Conservation (phyloP, 192 early-diverging fungal genomes). For the Backusella parvicylindrica region DNA sequence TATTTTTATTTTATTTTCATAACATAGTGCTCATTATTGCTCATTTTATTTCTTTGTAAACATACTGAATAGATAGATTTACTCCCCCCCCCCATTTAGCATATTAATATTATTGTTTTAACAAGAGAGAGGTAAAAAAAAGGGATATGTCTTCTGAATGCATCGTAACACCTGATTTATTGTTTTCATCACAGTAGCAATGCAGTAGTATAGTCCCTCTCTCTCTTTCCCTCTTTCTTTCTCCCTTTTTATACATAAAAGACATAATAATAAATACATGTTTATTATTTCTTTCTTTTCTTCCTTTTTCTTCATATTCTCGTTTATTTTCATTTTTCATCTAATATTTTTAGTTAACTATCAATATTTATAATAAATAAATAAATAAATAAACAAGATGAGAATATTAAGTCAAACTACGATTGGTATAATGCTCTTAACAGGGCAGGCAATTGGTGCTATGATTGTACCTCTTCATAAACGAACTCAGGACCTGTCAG, state of each 20-base stretch:
- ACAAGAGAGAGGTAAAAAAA: not conserved
- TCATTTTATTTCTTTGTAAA: not conserved
- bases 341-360: not conserved
- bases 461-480: constrained; percentile 1
- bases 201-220: not conserved
- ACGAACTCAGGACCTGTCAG: constrained; percentile 6
- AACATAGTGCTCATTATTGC: not conserved
- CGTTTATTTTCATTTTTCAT: not conserved
- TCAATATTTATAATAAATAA: not conserved
- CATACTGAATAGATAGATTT: not conserved
- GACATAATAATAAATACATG: not conserved
- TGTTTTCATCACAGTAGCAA: not conserved
- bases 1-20: not conserved
- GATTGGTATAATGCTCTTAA: not conserved
- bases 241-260: not conserved
- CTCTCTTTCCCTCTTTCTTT: not conserved
- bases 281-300: not conserved
- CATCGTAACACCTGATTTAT: not conserved
- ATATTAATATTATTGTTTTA: not conserved
- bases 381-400: not conserved
- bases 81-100: not conserved
- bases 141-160: not conserved
- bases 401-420: not conserved
- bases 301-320: not conserved
- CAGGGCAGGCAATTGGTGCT: not conserved